A percentile compares a stretch with the other conserved stretches of the same genome.
phyloP scores from a whole-genome alignment of 805 yeast genomes.

The Schwanniomyces occidentalis region DNA sequence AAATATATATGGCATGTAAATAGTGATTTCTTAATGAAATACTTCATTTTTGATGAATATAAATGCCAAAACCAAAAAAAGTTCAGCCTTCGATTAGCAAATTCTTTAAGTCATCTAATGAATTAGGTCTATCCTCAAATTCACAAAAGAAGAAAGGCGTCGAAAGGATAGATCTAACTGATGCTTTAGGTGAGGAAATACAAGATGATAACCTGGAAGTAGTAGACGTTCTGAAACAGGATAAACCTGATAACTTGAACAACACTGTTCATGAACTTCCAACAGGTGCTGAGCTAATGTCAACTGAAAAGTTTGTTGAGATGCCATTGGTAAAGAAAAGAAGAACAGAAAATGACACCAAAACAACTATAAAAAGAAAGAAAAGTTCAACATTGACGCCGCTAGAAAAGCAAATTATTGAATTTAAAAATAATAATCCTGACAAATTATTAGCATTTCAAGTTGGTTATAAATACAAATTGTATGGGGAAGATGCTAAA shows the following conservation, averaged over 20 bases:
- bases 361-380: conserved; percentile 5
- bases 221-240: too few relatives aligned
- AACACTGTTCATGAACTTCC: not conserved
- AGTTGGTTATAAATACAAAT: conserved; percentile 89
- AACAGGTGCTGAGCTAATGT: not conserved
- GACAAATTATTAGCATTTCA: conserved; percentile 81
- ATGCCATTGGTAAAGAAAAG: not conserved
- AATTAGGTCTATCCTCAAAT: too few relatives aligned
- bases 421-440: conserved; percentile 55
- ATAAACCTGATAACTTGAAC: too few relatives aligned
- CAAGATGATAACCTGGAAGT: too few relatives aligned
- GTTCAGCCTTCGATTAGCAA: conserved; percentile 13
- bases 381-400: conserved; percentile 50
- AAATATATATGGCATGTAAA: not conserved
- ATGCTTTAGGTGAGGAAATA: too few relatives aligned
- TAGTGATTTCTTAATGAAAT: not conserved
- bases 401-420: conserved; percentile 72
- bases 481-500: conserved; percentile 83
- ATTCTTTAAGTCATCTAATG: conserved; percentile 6
- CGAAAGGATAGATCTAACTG: too few relatives aligned
- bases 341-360: not conserved
- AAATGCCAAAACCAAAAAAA: conserved; percentile 7
- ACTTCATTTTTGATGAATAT: not conserved
- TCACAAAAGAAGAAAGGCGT: too few relatives aligned
- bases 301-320: not conserved